Evolutionary conservation across 176 grass and related monocot genomes (phyloP).

Genomic region (Carex littledalei): DNA sequence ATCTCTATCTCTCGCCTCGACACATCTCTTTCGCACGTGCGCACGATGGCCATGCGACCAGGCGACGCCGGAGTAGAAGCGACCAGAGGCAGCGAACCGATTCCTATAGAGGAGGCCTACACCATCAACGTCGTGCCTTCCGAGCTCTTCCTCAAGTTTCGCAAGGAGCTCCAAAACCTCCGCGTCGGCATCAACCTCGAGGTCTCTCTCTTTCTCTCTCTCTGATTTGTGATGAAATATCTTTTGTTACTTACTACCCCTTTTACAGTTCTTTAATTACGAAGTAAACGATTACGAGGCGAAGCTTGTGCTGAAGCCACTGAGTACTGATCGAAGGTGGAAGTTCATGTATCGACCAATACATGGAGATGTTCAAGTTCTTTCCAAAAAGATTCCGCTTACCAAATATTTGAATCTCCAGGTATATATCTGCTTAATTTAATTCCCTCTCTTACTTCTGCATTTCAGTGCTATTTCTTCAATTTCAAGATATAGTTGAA

Average conservation of each 20-base stretch:
- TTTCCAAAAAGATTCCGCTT: constrained; percentile 96
- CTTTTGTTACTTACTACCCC: background rate
- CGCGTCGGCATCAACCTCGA: constrained; percentile 90
- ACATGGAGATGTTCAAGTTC: constrained; percentile 63
- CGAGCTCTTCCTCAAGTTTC: constrained; percentile 94
- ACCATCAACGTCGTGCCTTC: constrained; percentile 79
- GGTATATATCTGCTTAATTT: constrained; percentile 24
- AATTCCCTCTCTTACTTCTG: background rate
- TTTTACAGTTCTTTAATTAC: constrained; percentile 74
- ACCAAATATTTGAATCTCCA: constrained; percentile 89
- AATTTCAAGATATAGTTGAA: background rate
- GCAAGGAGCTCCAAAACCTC: constrained; percentile 73
- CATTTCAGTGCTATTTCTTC: background rate
- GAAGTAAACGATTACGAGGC: constrained; percentile 74
- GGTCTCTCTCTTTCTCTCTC: constrained; percentile 20
- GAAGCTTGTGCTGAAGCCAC: constrained; percentile 79
- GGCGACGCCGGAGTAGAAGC: constrained; percentile 21
- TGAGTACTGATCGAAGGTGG: constrained; percentile 57
- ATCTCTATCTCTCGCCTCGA: background rate
- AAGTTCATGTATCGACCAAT: constrained; percentile 76
- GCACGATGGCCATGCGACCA: background rate
- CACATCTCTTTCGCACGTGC: background rate
- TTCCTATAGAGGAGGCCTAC: constrained; percentile 73
- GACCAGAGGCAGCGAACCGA: constrained; percentile 26
- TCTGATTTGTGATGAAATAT: background rate